Evolutionary conservation across 1,284 basidiomycete genomes (phyloP).

Genomic region (Clitocybe nebularis): DNA sequence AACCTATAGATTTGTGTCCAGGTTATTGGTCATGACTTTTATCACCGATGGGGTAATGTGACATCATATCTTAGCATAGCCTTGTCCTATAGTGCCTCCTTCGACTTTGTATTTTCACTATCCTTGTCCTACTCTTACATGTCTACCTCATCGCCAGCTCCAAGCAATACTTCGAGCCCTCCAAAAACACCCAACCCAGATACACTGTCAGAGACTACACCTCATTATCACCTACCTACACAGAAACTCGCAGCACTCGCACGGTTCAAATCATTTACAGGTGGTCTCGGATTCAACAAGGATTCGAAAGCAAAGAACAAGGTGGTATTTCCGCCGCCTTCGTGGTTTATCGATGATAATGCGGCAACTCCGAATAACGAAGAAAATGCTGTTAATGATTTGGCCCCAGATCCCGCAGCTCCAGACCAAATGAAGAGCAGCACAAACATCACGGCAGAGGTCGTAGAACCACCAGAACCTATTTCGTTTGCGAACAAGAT

Average conservation of each 20-base stretch:
- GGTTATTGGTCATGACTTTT: too few species aligned
- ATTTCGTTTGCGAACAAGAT: slow-evolving; percentile 37
- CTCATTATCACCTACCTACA: slow-evolving; percentile 20
- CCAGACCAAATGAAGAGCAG: not conserved
- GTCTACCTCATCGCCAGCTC: too few species aligned
- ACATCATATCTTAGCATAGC: not conserved
- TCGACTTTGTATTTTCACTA: not conserved
- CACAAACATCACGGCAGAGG: slow-evolving; percentile 2
- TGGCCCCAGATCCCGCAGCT: not conserved
- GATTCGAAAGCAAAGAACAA: slow-evolving; percentile 14
- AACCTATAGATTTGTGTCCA: too few species aligned
- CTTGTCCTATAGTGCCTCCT: not conserved
- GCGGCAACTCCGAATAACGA: not conserved
- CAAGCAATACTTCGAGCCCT: not conserved
- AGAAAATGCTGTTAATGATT: not conserved
- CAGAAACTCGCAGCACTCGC: slow-evolving; percentile 33
- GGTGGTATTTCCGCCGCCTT: slow-evolving; percentile 37
- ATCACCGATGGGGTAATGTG: too few species aligned
- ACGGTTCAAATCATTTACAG: slow-evolving; percentile 31
- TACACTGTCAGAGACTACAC: not conserved
- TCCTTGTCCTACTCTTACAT: slow-evolving; percentile 6
- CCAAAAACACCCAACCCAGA: not conserved
- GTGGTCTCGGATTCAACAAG: slow-evolving; percentile 20
- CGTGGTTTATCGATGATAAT: slow-evolving; percentile 32
- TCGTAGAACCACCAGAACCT: slow-evolving; percentile 28